Evolutionary conservation across 2,329 filamentous ascomycete genomes (phyloP), one percentile per base, ranked within the genome.

Genomic region (Cladosporium sp.): DNA sequence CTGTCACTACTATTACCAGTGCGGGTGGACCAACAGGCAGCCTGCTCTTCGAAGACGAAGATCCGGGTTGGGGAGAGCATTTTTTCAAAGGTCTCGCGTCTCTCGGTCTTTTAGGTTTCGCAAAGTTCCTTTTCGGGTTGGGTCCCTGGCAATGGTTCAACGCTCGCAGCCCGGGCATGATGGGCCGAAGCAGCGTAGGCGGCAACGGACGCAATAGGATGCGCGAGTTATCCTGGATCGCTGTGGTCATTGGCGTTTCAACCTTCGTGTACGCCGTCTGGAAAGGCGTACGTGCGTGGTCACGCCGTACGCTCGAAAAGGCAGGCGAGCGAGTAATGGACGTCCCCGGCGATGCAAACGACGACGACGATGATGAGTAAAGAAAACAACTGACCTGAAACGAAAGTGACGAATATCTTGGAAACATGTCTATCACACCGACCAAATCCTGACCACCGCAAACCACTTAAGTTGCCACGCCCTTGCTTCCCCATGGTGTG

Each of bases 381-480:
- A 16, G 35, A 52, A 46, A 46, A 47, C 15, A 45, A 53, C 47
- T 52, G 51, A 49, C 51, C 51, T 51, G 58, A 59, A 18, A 29
- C 32, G 13, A 38, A 45, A 35, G 19, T 33, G 35, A 45, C 33
- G 35, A 33, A 18, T 38, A 7, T 29, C 16, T 27, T 32, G 19
- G 5, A 41, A 41, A 15, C 16, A 15, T 12, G 11, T 40, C 13
- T 22, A 33, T 41, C 12, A 2, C 7, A 2, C 16, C 22, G 29
- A 19, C 33, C 20, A 30, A 13, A 42, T 41, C 16, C 15, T 30
- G 12, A 41, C 18, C 35, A 41, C 36, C 86, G 89, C 89, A 92
- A 86, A 48, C 85, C 87, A 86, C 85, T 95, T 95, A 86, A 95
- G 90, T 93, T 95, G 88, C 80, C 88, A 90, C 80, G 82, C 76